Evolutionary conservation across 768 basidiomycete species (phyloP).

Genomic region (Hortiboletus campestris): DNA sequence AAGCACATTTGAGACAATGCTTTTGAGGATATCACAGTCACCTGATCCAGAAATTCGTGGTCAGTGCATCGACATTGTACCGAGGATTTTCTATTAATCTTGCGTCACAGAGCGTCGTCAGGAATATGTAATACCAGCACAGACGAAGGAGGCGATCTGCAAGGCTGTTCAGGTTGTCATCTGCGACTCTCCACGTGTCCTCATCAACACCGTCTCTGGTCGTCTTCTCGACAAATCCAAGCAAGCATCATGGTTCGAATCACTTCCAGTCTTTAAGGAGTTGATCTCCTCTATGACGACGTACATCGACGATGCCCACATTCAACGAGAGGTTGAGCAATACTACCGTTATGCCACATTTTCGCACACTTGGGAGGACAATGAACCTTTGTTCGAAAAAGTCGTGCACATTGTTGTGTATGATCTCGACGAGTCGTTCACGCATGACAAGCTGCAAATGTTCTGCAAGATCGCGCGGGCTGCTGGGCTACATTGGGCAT

Average conservation of each 20-base stretch:
- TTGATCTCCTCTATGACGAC: constrained; percentile 3
- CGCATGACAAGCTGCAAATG: too few relatives aligned
- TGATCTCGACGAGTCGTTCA: too few relatives aligned
- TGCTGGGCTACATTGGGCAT: too few relatives aligned
- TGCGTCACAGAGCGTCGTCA: neutral
- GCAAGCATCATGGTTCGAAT: constrained; percentile 2
- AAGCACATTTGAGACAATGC: neutral
- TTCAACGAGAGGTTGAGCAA: neutral
- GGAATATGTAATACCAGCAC: neutral
- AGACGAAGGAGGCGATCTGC: neutral
- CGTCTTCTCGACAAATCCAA: neutral
- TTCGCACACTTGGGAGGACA: too few relatives aligned
- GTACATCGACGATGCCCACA: neutral
- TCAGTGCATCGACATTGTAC: neutral
- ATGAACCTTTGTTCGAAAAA: too few relatives aligned
- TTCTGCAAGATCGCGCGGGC: too few relatives aligned
- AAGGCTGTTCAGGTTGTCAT: neutral
- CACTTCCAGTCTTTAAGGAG: neutral
- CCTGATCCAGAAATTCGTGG: neutral
- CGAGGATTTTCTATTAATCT: neutral
- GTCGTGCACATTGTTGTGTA: too few relatives aligned
- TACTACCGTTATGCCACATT: neutral
- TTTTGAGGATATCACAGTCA: constrained; percentile 1
- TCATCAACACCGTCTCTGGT: constrained; percentile 2
- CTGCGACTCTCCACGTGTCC: neutral